A percentile compares a stretch with the other conserved stretches of the same genome.
Conservation (phyloP, 1,284 basidiomycete genomes). For the Fereydounia khargensis region DNA sequence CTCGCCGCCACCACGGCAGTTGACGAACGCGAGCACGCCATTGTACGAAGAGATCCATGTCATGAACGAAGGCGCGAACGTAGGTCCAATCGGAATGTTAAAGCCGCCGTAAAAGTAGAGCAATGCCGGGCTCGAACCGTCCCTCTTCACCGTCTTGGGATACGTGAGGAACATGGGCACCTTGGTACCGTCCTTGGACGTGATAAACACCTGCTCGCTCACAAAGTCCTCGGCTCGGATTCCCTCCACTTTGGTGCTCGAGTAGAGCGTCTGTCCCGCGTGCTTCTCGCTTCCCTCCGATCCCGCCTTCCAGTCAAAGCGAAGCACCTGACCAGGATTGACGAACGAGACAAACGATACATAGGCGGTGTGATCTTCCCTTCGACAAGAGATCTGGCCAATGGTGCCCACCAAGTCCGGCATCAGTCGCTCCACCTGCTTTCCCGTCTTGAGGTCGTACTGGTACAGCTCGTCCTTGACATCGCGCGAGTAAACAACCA, state of each 20-base stretch:
- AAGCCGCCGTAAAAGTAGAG: constrained; percentile 68
- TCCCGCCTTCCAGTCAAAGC: constrained; percentile 35
- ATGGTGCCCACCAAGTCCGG: constrained; percentile 71
- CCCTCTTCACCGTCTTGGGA: constrained; percentile 69
- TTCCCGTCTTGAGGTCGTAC: constrained; percentile 65
- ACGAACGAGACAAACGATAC: constrained; percentile 70
- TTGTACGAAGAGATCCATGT: constrained; percentile 75
- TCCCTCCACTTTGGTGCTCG: constrained; percentile 67
- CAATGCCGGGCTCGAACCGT: constrained; percentile 74
- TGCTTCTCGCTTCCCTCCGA: constrained; percentile 43
- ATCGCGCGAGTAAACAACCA: constrained; percentile 71
- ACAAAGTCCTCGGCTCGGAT: constrained; percentile 72
- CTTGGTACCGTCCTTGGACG: constrained; percentile 75
- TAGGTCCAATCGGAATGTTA: constrained; percentile 69
- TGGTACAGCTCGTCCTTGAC: constrained; percentile 81
- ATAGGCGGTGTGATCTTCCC: constrained; percentile 69
- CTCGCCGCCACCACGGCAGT: constrained; percentile 72
- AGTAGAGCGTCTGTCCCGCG: constrained; percentile 61
- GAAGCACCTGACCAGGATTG: constrained; percentile 67
- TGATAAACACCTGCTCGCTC: constrained; percentile 65
- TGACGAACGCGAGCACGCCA: constrained; percentile 68
- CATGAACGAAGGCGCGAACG: constrained; percentile 71
- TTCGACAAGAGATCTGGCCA: constrained; percentile 62
- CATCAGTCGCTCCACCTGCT: constrained; percentile 65
- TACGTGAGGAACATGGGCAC: constrained; percentile 84